These are phyloP conservation scores for Narthecium ossifragum DNA, from an alignment of 106 monocot genomes.

Conservation along the genomic window DNA sequence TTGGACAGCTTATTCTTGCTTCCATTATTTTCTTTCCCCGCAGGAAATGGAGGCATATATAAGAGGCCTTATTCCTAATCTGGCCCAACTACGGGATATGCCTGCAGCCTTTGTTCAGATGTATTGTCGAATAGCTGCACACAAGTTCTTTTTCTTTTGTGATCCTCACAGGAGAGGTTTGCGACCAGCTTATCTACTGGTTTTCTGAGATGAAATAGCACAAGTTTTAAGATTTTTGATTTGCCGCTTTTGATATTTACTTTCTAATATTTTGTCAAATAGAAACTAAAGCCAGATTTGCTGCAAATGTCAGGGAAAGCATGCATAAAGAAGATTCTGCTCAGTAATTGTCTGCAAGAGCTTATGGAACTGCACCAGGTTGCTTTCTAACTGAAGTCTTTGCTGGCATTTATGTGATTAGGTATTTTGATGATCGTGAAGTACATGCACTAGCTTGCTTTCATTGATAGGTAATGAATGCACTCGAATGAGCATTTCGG, in stretches of 20 bases:
- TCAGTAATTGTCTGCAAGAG: conserved; percentile 98
- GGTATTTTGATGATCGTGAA: too few species aligned
- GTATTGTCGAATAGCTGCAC: conserved; percentile 99
- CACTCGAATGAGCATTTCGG: too few species aligned
- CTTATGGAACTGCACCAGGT: conserved; percentile 99
- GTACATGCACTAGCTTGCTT: too few species aligned
- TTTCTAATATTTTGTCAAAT: too few species aligned
- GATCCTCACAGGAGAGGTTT: conserved; percentile 97
- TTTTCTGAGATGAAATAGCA: background rate
- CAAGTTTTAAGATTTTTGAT: too few species aligned
- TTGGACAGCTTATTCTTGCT: background rate
- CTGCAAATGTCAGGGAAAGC: conserved; percentile 62
- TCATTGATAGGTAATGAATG: too few species aligned
- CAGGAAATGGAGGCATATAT: conserved; percentile 99
- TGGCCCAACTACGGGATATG: conserved; percentile 96
- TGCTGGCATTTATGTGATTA: background rate
- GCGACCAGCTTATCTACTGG: background rate
- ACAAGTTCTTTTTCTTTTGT: conserved; percentile 99
- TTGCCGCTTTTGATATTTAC: too few species aligned
- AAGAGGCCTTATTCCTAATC: conserved; percentile 95
- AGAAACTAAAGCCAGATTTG: background rate
- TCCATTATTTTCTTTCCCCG: background rate
- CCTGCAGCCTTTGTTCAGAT: conserved; percentile 93
- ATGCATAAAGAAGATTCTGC: conserved; percentile 96
- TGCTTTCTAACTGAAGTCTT: background rate